Conservation (phyloP, 441 rosid species). For the Pelargonium citronellum region DNA sequence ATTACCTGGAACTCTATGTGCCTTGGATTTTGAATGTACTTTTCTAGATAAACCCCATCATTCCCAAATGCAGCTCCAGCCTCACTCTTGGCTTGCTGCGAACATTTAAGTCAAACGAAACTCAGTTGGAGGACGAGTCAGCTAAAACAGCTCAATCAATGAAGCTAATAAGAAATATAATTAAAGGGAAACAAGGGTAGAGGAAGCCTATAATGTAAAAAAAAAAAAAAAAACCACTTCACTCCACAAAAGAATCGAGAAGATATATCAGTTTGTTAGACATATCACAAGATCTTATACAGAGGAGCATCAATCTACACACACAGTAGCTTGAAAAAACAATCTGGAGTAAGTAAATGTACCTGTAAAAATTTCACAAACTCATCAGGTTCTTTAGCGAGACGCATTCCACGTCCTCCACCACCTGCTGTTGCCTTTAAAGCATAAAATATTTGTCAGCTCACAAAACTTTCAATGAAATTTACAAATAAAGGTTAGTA, state of each 20-base stretch:
- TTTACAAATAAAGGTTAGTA: background rate
- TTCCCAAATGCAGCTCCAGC: constrained; percentile 99
- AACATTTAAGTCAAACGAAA: constrained; percentile 21
- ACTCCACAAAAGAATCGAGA: background rate
- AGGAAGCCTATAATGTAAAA: background rate
- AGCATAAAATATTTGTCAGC: constrained; percentile 16
- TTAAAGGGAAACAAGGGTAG: too few species aligned
- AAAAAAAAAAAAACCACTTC: background rate
- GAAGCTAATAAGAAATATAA: too few species aligned
- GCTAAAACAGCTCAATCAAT: constrained; percentile 11
- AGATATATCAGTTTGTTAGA: background rate
- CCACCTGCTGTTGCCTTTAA: constrained; percentile 98
- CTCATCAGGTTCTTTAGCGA: constrained; percentile 89
- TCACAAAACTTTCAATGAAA: constrained; percentile 2
- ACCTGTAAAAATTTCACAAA: constrained; percentile 95
- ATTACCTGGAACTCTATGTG: constrained; percentile 96
- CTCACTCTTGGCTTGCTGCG: constrained; percentile 95
- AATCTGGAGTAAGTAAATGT: constrained; percentile 18
- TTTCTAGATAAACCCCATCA: constrained; percentile 93
- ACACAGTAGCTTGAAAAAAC: constrained; percentile 9
- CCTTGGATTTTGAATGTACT: constrained; percentile 81
- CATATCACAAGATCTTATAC: background rate
- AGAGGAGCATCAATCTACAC: background rate
- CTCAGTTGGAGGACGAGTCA: constrained; percentile 14
- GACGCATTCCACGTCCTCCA: constrained; percentile 99